phyloP scores from a whole-genome alignment of 2,329 filamentous ascomycete species.

The Aspergillus ruber region DNA sequence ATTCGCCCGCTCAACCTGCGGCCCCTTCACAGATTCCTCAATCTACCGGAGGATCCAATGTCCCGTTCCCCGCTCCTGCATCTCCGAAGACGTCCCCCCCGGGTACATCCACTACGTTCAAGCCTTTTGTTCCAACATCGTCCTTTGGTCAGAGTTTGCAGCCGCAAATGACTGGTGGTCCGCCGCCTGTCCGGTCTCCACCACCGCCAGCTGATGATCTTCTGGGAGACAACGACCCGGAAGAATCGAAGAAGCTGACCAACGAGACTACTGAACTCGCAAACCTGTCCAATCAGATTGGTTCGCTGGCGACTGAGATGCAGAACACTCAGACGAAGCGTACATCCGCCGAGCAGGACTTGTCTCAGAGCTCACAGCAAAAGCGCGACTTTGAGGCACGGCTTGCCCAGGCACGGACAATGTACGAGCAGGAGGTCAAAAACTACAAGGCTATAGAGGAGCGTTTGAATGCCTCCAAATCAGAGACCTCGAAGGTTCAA shows the following conservation, averaged over 20 bases:
- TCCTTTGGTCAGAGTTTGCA: constrained; percentile 81
- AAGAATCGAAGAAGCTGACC: constrained; percentile 79
- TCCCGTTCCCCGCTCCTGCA: constrained; percentile 51
- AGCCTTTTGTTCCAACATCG: constrained; percentile 86
- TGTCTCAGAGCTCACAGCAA: constrained; percentile 74
- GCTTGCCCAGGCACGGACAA: constrained; percentile 72
- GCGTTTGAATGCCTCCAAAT: constrained; percentile 66
- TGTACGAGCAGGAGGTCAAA: constrained; percentile 91
- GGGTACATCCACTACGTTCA: constrained; percentile 56
- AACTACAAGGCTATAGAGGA: constrained; percentile 80
- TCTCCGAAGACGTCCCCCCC: constrained; percentile 39
- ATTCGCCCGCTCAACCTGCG: constrained; percentile 56
- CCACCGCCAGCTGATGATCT: constrained; percentile 68
- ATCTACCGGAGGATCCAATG: constrained; percentile 65
- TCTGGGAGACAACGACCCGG: constrained; percentile 81
- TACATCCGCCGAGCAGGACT: constrained; percentile 68
- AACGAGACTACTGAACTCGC: constrained; percentile 87
- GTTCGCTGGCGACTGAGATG: constrained; percentile 85
- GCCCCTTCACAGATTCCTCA: constrained; percentile 56
- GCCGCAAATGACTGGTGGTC: constrained; percentile 57
- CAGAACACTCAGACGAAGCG: constrained; percentile 85
- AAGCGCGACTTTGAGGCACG: constrained; percentile 91
- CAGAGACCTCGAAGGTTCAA: constrained; percentile 77
- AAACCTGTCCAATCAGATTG: constrained; percentile 92
- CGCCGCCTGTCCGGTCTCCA: constrained; percentile 23